Evolutionary conservation across 139 green algal species (phyloP).

Genomic region (Micractinium conductrix): DNA sequence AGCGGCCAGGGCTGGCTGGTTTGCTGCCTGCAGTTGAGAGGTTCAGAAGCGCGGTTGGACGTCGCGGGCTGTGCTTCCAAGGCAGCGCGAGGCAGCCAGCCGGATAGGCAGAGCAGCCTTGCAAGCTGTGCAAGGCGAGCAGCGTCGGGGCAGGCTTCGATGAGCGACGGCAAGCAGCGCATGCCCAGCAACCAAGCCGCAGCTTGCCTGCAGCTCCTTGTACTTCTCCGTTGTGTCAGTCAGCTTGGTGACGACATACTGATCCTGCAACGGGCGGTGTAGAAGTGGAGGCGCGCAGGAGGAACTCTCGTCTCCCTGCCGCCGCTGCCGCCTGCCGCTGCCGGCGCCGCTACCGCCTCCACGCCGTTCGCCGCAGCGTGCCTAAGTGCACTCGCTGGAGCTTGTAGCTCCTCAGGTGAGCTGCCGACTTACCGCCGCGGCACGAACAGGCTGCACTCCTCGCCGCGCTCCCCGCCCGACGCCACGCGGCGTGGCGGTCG

Average conservation of each 20-base stretch:
- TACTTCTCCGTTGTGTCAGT: slow-evolving; percentile 48
- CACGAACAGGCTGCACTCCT: not conserved
- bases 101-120: not conserved
- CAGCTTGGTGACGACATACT: slow-evolving; percentile 67
- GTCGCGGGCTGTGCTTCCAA: no score
- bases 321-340: no score
- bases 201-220: slow-evolving; percentile 60
- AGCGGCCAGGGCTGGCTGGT: no score
- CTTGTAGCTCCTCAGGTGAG: not conserved
- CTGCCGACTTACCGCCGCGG: not conserved
- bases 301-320: no score
- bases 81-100: no score
- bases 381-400: not conserved
- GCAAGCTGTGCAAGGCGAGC: not conserved
- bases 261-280: slow-evolving; percentile 47
- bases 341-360: not conserved
- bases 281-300: no score
- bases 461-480: no score
- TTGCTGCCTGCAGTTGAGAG: not conserved
- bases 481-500: no score
- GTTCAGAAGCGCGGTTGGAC: not conserved
- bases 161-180: not conserved
- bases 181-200: not conserved
- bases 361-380: not conserved
- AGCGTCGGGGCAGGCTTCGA: not conserved